phyloP scores from a whole-genome alignment of 371 early-diverging fungal species.

The Batrachochytrium dendrobatidis region DNA sequence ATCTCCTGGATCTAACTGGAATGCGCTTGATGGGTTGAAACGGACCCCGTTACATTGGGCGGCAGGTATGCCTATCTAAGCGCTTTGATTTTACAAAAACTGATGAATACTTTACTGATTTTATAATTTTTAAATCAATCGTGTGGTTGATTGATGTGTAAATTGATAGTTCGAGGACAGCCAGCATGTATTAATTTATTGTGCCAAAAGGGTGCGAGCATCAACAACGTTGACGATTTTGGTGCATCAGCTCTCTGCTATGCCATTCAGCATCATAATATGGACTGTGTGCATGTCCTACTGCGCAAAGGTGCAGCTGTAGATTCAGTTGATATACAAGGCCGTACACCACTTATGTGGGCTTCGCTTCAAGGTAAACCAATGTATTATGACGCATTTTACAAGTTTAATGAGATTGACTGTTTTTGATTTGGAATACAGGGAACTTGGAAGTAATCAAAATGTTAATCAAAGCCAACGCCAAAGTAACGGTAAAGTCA shows the following conservation, averaged over 20 bases:
- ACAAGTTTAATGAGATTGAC: no score
- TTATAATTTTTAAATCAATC: no score
- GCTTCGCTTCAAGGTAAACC: background rate
- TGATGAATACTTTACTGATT: no score
- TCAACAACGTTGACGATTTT: background rate
- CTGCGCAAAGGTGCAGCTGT: background rate
- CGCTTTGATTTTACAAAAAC: no score
- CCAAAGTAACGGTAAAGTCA: background rate
- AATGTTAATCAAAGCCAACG: constrained; percentile 1
- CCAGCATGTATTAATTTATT: constrained; percentile 2
- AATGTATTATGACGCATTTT: no score
- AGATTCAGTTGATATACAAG: background rate
- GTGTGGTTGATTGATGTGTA: no score
- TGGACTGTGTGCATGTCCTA: constrained; percentile 1
- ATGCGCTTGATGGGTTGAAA: background rate
- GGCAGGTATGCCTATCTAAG: no score
- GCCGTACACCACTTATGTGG: constrained; percentile 2
- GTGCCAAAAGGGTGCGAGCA: background rate
- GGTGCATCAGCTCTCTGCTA: background rate
- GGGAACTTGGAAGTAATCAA: background rate
- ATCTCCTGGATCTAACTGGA: background rate
- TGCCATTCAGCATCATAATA: background rate
- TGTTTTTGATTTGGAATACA: no score
- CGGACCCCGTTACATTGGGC: background rate
- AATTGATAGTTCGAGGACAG: background rate